Conservation (phyloP, 2,329 filamentous ascomycete species). For the Fusarium sp. region DNA sequence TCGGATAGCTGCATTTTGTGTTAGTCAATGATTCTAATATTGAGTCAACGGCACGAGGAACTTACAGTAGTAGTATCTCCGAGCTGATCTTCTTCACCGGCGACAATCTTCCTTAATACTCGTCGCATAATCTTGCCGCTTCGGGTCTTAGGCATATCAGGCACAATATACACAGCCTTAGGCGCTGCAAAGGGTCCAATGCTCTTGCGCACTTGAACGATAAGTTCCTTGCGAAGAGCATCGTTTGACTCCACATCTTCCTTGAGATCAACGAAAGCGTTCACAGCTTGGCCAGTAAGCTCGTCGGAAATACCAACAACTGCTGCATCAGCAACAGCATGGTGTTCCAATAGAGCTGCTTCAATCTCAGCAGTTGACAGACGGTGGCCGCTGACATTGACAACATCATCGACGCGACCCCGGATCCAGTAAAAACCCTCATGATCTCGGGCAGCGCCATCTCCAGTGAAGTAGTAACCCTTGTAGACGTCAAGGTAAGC, state of each 20-base stretch:
- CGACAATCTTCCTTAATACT: slow-evolving; percentile 96
- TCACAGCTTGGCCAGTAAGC: slow-evolving; percentile 95
- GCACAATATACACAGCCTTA: slow-evolving; percentile 90
- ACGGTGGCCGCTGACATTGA: slow-evolving; percentile 97
- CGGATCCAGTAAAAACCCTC: slow-evolving; percentile 99
- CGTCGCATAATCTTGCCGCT: slow-evolving; percentile 99
- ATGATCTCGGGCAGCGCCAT: slow-evolving; percentile 94
- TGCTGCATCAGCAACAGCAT: slow-evolving; percentile 89
- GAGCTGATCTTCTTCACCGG: slow-evolving; percentile 95
- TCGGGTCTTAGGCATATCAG: slow-evolving; percentile 95
- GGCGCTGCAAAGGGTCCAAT: slow-evolving; percentile 98
- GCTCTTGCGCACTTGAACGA: slow-evolving; percentile 94
- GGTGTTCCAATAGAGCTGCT: slow-evolving; percentile 93
- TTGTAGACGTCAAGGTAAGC: slow-evolving; percentile 98
- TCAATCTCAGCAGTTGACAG: slow-evolving; percentile 98
- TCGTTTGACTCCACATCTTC: slow-evolving; percentile 81
- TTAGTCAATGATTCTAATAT: slow-evolving; percentile 25
- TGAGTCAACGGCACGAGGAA: slow-evolving; percentile 30
- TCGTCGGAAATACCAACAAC: slow-evolving; percentile 95
- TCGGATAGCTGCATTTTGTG: slow-evolving; percentile 77
- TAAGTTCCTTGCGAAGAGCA: slow-evolving; percentile 89
- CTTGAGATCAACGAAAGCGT: slow-evolving; percentile 95
- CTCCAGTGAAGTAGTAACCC: slow-evolving; percentile 97
- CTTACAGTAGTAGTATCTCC: slow-evolving; percentile 92
- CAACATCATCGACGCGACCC: slow-evolving; percentile 96